Conservation (phyloP, 2,329 filamentous ascomycete genomes). For the Sphaerulina populicola region DNA sequence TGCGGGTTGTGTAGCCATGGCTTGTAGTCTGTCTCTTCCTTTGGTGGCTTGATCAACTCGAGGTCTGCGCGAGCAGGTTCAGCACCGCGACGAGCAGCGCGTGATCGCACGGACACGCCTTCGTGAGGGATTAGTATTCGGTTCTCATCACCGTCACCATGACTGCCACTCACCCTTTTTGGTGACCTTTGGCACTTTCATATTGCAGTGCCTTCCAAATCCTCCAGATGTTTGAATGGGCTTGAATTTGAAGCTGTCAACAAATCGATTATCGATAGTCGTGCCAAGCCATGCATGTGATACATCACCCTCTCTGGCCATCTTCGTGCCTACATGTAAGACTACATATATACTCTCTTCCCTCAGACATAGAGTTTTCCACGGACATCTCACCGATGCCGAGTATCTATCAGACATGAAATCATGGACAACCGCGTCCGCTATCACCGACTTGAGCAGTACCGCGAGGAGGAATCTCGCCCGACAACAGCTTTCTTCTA, state of each 20-base stretch:
- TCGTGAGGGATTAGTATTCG: slow-evolving; percentile 1
- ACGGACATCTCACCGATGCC: slow-evolving; percentile 3
- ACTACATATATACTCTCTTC: neutral
- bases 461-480: slow-evolving; percentile 1
- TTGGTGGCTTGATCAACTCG: slow-evolving; percentile 38
- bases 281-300: slow-evolving; percentile 10
- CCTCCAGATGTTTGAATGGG: neutral
- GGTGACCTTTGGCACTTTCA: slow-evolving; percentile 42
- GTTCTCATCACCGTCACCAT: neutral
- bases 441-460: slow-evolving; percentile 14
- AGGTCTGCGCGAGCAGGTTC: slow-evolving; percentile 50
- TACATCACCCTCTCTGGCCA: neutral
- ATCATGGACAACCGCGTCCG: slow-evolving; percentile 22
- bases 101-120: slow-evolving; percentile 62
- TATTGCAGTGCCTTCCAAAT: slow-evolving; percentile 28
- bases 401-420: slow-evolving; percentile 1
- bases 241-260: slow-evolving; percentile 1
- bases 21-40: slow-evolving; percentile 44
- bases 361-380: neutral
- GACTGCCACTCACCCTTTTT: slow-evolving; percentile 33
- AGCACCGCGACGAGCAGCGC: slow-evolving; percentile 63
- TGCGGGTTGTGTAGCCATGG: slow-evolving; percentile 63
- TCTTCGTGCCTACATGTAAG: neutral
- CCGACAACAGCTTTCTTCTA: slow-evolving; percentile 18
- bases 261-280: slow-evolving; percentile 1